Evolutionary conservation across 768 basidiomycete species (phyloP).

Genomic region (Podaxis sp.): DNA sequence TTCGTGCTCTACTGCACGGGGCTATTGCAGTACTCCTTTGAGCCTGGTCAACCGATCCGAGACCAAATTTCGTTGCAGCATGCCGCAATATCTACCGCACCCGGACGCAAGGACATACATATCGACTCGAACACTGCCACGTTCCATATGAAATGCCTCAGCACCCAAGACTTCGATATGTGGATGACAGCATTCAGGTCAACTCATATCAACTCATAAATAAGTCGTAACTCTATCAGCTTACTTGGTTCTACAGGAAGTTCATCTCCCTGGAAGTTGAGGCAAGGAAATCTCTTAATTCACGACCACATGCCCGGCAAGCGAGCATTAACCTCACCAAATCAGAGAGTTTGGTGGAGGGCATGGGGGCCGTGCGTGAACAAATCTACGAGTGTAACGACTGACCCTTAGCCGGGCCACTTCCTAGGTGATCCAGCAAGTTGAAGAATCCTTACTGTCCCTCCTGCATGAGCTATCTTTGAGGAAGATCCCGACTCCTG

Average conservation of each 20-base stretch:
- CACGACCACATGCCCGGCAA: conserved; percentile 41
- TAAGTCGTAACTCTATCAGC: conserved; percentile 10
- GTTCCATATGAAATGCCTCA: conserved; percentile 83
- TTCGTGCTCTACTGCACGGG: conserved; percentile 71
- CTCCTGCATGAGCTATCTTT: conserved; percentile 39
- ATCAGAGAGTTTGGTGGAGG: conserved; percentile 55
- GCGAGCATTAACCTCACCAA: conserved; percentile 47
- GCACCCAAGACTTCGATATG: conserved; percentile 61
- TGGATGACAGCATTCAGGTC: conserved; percentile 82
- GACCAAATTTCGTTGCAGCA: conserved; percentile 66
- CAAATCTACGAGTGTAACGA: neutral
- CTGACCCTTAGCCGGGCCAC: neutral
- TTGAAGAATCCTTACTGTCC: conserved; percentile 53
- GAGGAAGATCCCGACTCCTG: conserved; percentile 35
- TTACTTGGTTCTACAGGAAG: conserved; percentile 42
- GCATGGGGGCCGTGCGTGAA: conserved; percentile 60
- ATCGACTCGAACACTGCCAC: conserved; percentile 75
- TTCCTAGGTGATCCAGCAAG: conserved; percentile 53
- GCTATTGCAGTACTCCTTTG: conserved; percentile 71
- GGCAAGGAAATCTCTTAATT: conserved; percentile 40
- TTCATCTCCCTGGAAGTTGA: conserved; percentile 57
- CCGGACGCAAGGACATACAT: conserved; percentile 78
- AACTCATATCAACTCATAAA: conserved; percentile 27
- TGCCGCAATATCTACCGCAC: conserved; percentile 76
- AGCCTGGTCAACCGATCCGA: conserved; percentile 67